Base-by-base conservation (phyloP, 768 basidiomycete genomes). In the Hericium erinaceus region DNA sequence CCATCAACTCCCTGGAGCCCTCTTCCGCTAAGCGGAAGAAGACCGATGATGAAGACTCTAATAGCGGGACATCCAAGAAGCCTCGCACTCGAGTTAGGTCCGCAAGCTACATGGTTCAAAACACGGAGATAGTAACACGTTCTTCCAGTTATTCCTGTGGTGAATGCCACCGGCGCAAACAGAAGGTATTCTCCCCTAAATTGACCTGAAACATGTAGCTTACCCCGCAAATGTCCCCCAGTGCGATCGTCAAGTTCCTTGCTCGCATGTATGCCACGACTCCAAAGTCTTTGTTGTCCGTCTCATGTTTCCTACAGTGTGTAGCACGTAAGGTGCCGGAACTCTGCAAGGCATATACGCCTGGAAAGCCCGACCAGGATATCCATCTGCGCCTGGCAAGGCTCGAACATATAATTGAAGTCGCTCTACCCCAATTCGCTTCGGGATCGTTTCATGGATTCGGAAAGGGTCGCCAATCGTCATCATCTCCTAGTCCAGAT, bases 111-210 rank as follows among this genome's bases (percentile, higher is more conserved):
- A 28, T 53, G 24, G 40, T 26, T 38, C 56, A 48, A 33, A 53
- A 44, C 11, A 22, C 12, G 33, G 39, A 39, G 26, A 24, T 38
- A 58, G 54, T 56, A 20, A 54, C 13, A 49, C 20, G 41, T 20
- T 33, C 9, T 55, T 48, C 7, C 65, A 90, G 88, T 70, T 91
- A 89, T 63, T 90, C 89, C 9, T 91, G 89, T 57, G 87, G 87
- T 16, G 90, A 93, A 73, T 92, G 91, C 61, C 91, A 92, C 73
- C 81, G 90, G 20, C 77, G 90, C 60, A 93, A 93, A 68, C 90
- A 93, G 72, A 92, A 92, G 80, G 89, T 87, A 57, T 8, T 58
- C 50, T 20, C 39, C 15, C 44, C 12, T 7, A 52, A 38, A 18
- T 3, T 41, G 8, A 40, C n/a, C 58, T 62, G 44, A 46, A 46